Percentiles rank a stretch among this genome's conserved stretches.
These are phyloP conservation scores for Micractinium conductrix DNA, from an alignment of 139 green algal species.

Conservation along the genomic window DNA sequence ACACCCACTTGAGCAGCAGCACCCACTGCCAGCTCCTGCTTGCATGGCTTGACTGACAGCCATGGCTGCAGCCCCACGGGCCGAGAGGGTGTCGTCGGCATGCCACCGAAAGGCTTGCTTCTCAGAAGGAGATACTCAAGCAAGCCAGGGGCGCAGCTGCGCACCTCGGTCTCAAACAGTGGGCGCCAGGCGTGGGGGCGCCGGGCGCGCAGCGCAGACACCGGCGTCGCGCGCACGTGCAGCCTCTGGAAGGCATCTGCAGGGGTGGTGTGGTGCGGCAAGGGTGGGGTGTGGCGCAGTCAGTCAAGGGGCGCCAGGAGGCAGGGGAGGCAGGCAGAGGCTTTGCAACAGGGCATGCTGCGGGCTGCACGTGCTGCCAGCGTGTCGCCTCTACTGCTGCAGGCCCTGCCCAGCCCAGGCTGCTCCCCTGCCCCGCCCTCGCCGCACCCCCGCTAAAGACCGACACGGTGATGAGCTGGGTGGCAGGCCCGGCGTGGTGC, in stretches of 20 bases:
- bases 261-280: neutral
- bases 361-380: neutral
- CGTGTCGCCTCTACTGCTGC: neutral
- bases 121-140: neutral
- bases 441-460: neutral
- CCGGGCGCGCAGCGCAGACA: neutral
- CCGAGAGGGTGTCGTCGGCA: neutral
- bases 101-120: neutral
- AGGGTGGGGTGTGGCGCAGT: neutral
- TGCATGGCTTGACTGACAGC: no score
- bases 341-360: neutral
- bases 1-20: no score
- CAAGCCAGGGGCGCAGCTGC: neutral
- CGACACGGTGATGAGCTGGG: constrained; percentile 15
- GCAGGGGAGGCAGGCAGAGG: neutral
- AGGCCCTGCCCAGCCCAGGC: neutral
- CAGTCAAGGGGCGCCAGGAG: neutral
- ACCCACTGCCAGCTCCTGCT: no score
- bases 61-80: no score
- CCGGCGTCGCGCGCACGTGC: constrained; percentile 8
- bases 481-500: no score
- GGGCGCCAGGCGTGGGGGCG: constrained; percentile 30
- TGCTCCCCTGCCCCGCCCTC: neutral
- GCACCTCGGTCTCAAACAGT: constrained; percentile 57
- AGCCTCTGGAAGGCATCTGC: neutral